phyloP scores from a whole-genome alignment of 805 yeast genomes.

The Yarrowia bubula region DNA sequence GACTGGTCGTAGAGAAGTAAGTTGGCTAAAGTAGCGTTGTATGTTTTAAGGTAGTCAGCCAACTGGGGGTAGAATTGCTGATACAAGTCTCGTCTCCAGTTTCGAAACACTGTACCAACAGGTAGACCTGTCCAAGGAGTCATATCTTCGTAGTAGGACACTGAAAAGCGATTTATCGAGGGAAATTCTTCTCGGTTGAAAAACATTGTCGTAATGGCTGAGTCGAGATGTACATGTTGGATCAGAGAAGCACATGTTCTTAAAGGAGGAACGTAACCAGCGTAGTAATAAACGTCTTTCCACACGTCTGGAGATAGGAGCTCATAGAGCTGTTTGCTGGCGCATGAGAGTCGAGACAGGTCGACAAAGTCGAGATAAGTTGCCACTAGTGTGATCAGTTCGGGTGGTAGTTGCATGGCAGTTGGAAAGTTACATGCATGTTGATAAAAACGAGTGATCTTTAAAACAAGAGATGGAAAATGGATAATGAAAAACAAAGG shows the following conservation, averaged over 20 bases:
- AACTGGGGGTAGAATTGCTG: conserved; percentile 10
- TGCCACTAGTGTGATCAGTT: background rate
- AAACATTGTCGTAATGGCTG: conserved; percentile 8
- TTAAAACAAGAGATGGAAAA: too few relatives aligned
- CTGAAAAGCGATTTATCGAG: background rate
- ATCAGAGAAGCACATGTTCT: background rate
- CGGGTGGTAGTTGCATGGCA: conserved; percentile 2
- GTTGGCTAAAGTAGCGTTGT: background rate
- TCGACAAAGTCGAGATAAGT: background rate
- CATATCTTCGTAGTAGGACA: conserved; percentile 1
- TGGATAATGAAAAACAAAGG: too few relatives aligned
- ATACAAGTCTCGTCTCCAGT: conserved; percentile 10
- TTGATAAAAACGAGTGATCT: too few relatives aligned
- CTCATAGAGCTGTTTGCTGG: background rate
- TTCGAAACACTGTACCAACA: background rate
- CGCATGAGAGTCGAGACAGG: conserved; percentile 7
- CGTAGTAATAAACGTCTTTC: background rate
- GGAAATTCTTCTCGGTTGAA: background rate
- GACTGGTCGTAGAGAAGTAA: conserved; percentile 1
- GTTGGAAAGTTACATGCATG: background rate
- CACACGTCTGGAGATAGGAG: background rate
- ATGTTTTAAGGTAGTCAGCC: background rate
- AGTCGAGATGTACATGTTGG: conserved; percentile 3
- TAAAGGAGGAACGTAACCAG: conserved; percentile 1
- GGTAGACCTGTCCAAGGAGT: conserved; percentile 7